Base-by-base conservation (phyloP, 225 moss, liverwort and hornwort species). In the Bryum argenteum region DNA sequence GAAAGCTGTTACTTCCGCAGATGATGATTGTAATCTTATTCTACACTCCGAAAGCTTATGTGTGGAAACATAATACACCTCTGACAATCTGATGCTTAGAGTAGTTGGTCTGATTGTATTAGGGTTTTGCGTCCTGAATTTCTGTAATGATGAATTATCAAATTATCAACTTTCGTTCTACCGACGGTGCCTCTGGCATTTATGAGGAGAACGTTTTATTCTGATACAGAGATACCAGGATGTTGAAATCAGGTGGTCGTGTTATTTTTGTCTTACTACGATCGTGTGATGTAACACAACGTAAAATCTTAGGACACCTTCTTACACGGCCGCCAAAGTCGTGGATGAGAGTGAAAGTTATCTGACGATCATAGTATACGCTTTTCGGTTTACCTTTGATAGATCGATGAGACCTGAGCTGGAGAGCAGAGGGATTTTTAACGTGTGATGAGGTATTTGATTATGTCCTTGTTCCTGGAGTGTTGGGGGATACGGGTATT, bases 1-100 rank as follows among this genome's bases (percentile, higher is more conserved):
- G 70, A 75, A 59, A 78, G 80, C 60, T 38, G 1, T 1, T 4
- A 0, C 18, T 54, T 3, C 2, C 1, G 79, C 72, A 44, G 2
- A 51, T 70, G 80, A 83, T 76, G 80, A 87, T 80, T 73, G 76
- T 84, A 71, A 80, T 75, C 80, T 83, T 86, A 82, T 87, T 66
- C 78, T 80, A 83, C 83, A 70, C 72, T 28, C 83, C 33, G 75
- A 87, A 86, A 4, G 39, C 14, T 45, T 0, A 65, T 33, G 65
- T 83, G 76, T 76, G 79, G 83, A 83, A 22, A 53, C 2, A 42
- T 26, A 41, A 75, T 69, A 75, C 75, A 80, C 80, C 78, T 87
- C 75, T 83, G 78, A 83, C 78, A 80, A 80, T 83, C 83, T 83
- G 86, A 83, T 83, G 78, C 72, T 1, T 53, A 11, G 1, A 13